Evolutionary conservation across 192 early-diverging fungal species (phyloP).

Genomic region (Dissophora ornata): DNA sequence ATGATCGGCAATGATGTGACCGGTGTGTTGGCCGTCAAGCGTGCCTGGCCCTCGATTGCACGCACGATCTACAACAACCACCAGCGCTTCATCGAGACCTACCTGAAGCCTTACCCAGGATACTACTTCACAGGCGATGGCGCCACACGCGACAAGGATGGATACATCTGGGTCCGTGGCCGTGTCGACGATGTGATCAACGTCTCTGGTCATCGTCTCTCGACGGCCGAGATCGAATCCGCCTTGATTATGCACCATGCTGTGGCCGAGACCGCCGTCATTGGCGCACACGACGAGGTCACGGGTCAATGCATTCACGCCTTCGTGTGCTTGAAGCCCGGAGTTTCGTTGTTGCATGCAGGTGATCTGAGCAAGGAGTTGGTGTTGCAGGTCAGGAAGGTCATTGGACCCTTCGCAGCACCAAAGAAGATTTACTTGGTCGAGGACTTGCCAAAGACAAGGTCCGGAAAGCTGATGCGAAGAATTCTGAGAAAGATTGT

Average conservation of each 20-base stretch:
- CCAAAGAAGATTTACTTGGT: slow-evolving; percentile 89
- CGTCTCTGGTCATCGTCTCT: slow-evolving; percentile 94
- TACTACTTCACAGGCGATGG: slow-evolving; percentile 98
- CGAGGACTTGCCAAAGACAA: slow-evolving; percentile 93
- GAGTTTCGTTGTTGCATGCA: neutral
- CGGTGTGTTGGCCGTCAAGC: slow-evolving; percentile 89
- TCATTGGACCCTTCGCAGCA: slow-evolving; percentile 94
- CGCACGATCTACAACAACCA: slow-evolving; percentile 93
- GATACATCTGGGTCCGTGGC: slow-evolving; percentile 96
- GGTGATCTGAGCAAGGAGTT: slow-evolving; percentile 67
- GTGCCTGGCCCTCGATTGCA: slow-evolving; percentile 93
- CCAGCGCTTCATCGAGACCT: slow-evolving; percentile 91
- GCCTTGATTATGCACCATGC: slow-evolving; percentile 81
- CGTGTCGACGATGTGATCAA: slow-evolving; percentile 93
- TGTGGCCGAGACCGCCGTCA: slow-evolving; percentile 90
- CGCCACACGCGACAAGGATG: slow-evolving; percentile 89
- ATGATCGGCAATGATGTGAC: slow-evolving; percentile 86
- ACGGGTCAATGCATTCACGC: slow-evolving; percentile 92
- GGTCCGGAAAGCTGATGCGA: slow-evolving; percentile 97
- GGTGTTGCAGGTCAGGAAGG: slow-evolving; percentile 79
- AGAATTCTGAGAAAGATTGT: slow-evolving; percentile 95
- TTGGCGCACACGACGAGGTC: slow-evolving; percentile 88
- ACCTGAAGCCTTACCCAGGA: slow-evolving; percentile 88
- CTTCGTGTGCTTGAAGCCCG: slow-evolving; percentile 83
- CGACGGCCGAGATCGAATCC: slow-evolving; percentile 94